Conservation (phyloP, 2,329 filamentous ascomycete species). For the Ascochyta fabae region DNA sequence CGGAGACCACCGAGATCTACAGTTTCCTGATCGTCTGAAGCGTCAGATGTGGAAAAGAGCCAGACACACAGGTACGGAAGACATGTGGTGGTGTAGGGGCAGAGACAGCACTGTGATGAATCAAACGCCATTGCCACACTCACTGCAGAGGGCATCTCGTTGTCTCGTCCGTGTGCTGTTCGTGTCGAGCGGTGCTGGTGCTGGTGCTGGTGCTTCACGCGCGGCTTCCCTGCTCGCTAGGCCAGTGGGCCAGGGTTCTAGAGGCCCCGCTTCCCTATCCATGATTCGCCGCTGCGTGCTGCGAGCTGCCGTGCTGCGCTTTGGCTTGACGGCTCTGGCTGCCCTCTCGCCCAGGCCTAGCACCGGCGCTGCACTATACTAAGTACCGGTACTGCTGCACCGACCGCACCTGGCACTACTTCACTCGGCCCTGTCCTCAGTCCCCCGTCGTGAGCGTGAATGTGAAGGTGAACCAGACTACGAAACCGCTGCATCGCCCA, state of each 20-base stretch:
- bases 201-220: background rate
- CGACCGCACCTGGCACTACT: conserved; percentile 1
- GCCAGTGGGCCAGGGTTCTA: conserved; percentile 17
- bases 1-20: too few species aligned
- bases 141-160: too few species aligned
- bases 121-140: background rate
- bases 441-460: background rate
- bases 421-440: conserved; percentile 9
- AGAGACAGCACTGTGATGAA: background rate
- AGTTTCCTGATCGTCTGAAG: too few species aligned
- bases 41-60: too few species aligned
- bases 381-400: too few species aligned
- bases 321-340: too few species aligned
- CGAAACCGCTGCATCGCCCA: background rate
- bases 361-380: too few species aligned
- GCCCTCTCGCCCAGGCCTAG: conserved; percentile 9
- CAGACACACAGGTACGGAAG: too few species aligned
- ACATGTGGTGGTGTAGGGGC: too few species aligned
- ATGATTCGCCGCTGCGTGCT: conserved; percentile 31
- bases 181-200: background rate
- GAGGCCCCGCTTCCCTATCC: conserved; percentile 19
- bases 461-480: too few species aligned
- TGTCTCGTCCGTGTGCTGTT: background rate
- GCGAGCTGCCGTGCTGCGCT: too few species aligned
- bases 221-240: background rate